Percentiles rank a stretch among this genome's conserved stretches.
phyloP scores from a whole-genome alignment of 2,329 filamentous ascomycete species.

The Talaromyces rugulosus region DNA sequence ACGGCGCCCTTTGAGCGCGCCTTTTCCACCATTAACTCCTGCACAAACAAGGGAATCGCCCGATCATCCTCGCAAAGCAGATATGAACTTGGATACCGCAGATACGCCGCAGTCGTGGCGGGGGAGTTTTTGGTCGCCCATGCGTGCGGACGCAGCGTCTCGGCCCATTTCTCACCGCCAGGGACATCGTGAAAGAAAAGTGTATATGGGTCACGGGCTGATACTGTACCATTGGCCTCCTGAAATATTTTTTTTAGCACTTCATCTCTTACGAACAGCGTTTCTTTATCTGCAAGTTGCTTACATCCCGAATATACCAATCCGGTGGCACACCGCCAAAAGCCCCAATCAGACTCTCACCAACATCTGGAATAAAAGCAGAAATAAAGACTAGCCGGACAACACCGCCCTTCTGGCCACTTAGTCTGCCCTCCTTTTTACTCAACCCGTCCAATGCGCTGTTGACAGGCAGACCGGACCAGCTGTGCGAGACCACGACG shows the following conservation, averaged over 20 bases:
- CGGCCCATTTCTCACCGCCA: conserved; percentile 24
- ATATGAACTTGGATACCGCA: conserved; percentile 22
- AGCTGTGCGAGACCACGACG: conserved; percentile 32
- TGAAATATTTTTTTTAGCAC: neutral
- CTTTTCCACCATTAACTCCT: conserved; percentile 29
- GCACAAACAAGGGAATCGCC: conserved; percentile 25
- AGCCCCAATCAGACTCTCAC: conserved; percentile 26
- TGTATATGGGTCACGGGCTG: conserved; percentile 19
- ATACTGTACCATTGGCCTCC: conserved; percentile 21
- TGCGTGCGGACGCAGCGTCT: conserved; percentile 26
- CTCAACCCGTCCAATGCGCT: conserved; percentile 26
- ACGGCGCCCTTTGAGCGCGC: conserved; percentile 21
- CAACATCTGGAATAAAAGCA: conserved; percentile 29
- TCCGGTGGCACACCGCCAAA: conserved; percentile 24
- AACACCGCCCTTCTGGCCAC: conserved; percentile 29
- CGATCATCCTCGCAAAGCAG: conserved; percentile 27
- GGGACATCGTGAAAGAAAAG: conserved; percentile 31
- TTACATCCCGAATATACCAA: conserved; percentile 28
- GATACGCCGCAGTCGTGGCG: conserved; percentile 23
- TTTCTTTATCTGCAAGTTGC: neutral
- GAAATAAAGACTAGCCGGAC: conserved; percentile 30
- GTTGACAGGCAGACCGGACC: conserved; percentile 33
- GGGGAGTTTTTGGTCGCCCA: conserved; percentile 25
- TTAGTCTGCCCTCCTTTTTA: conserved; percentile 19
- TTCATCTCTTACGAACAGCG: neutral